These are phyloP conservation scores for Monascus ruber DNA, from an alignment of 2,329 filamentous ascomycete species.

Conservation along the genomic window DNA sequence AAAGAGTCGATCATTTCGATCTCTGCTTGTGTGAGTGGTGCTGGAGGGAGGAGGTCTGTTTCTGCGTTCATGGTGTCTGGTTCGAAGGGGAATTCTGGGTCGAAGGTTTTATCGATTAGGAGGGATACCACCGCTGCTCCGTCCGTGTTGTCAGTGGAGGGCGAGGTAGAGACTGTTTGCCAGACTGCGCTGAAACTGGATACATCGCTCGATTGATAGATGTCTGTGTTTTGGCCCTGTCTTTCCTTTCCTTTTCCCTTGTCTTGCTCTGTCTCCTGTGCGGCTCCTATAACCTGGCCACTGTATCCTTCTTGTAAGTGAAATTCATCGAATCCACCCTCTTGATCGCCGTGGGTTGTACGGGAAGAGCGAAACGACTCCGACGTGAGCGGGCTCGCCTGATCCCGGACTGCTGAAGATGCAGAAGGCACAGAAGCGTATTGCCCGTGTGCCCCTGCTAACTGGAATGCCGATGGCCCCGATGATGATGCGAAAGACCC, in stretches of 20 bases:
- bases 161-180: conserved; percentile 4
- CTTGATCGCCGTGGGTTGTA: neutral
- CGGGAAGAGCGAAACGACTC: conserved; percentile 14
- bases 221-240: neutral
- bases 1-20: conserved; percentile 22
- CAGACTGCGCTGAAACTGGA: conserved; percentile 11
- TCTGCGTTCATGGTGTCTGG: conserved; percentile 14
- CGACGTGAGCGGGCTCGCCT: neutral
- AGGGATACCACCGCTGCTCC: conserved; percentile 33
- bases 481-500: conserved; percentile 1
- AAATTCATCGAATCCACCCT: conserved; percentile 8
- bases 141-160: conserved; percentile 16
- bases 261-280: conserved; percentile 2
- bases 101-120: conserved; percentile 22
- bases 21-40: conserved; percentile 14
- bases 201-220: neutral
- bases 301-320: conserved; percentile 13
- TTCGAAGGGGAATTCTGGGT: conserved; percentile 13
- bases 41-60: conserved; percentile 11
- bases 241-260: conserved; percentile 8
- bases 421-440: conserved; percentile 4
- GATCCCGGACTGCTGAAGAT: neutral
- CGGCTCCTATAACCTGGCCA: neutral
- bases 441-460: neutral
- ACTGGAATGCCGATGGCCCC: conserved; percentile 8